phyloP scores from a whole-genome alignment of 148 eudicot species.

The Oxyria digyna region DNA sequence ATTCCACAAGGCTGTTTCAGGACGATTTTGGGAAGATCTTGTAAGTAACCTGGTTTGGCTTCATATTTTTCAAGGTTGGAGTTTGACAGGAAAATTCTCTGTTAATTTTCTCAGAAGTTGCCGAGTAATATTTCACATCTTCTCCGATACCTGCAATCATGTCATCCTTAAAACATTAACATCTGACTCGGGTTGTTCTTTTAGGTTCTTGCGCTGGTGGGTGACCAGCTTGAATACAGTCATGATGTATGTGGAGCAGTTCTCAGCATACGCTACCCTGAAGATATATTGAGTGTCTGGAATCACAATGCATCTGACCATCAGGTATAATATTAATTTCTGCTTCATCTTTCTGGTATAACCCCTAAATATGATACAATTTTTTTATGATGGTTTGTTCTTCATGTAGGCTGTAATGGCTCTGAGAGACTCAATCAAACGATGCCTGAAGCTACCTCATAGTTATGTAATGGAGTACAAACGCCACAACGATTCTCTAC shows the following conservation, averaged over 20 bases:
- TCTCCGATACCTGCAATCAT: not conserved
- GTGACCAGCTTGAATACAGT: conserved; percentile 84
- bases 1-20: conserved; percentile 82
- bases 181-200: not conserved
- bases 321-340: conserved; percentile 34
- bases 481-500: conserved; percentile 89
- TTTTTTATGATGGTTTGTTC: not conserved
- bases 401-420: conserved; percentile 75
- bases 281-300: conserved; percentile 94
- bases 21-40: conserved; percentile 99
- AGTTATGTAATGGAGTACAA: conserved; percentile 94
- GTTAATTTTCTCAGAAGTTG: not conserved
- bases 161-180: not conserved
- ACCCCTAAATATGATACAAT: not conserved
- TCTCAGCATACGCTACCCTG: conserved; percentile 73
- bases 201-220: conserved; percentile 24
- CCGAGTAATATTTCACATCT: not conserved
- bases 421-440: conserved; percentile 79
- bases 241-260: conserved; percentile 89
- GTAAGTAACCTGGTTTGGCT: conserved; percentile 18
- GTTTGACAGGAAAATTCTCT: not conserved
- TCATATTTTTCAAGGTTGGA: not conserved
- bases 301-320: conserved; percentile 85
- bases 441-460: conserved; percentile 85
- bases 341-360: not conserved